A percentile compares a stretch with the other conserved stretches of the same genome.
phyloP scores from a whole-genome alignment of 2,329 filamentous ascomycete species.

The Cordyceps tenuipes region DNA sequence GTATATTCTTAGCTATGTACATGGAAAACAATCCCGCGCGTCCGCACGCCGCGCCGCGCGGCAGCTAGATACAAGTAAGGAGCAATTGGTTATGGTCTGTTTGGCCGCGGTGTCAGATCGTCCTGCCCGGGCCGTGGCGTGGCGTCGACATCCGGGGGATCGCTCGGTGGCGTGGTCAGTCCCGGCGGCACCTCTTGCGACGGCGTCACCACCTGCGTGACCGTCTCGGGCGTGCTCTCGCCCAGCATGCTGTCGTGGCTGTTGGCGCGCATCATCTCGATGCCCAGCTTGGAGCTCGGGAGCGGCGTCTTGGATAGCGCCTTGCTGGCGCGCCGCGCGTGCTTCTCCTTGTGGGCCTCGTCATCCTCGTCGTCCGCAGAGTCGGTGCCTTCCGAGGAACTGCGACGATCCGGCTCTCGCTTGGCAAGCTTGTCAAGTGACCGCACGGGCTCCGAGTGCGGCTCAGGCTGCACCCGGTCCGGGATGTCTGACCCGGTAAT shows the following conservation, averaged over 20 bases:
- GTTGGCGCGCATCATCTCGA: slow-evolving; percentile 97
- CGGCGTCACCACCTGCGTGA: slow-evolving; percentile 43
- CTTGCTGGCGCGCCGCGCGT: slow-evolving; percentile 39
- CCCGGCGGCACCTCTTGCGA: slow-evolving; percentile 32
- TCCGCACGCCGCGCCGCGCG: too few species aligned
- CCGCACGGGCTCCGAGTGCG: slow-evolving; percentile 51
- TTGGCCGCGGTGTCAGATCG: slow-evolving; percentile 33
- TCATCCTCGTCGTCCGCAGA: slow-evolving; percentile 95
- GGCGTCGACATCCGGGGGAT: slow-evolving; percentile 27
- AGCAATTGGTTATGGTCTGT: slow-evolving; percentile 9
- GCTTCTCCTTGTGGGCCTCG: slow-evolving; percentile 43
- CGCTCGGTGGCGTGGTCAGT: slow-evolving; percentile 15
- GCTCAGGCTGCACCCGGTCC: slow-evolving; percentile 48
- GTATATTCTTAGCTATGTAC: too few species aligned
- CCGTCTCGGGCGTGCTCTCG: slow-evolving; percentile 42
- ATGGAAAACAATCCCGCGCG: too few species aligned
- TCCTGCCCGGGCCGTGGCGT: slow-evolving; percentile 32
- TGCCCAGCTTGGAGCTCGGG: slow-evolving; percentile 80
- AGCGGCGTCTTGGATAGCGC: slow-evolving; percentile 42
- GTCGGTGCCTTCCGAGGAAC: slow-evolving; percentile 61
- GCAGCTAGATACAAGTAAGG: too few species aligned
- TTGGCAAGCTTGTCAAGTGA: slow-evolving; percentile 68
- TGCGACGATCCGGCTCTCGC: slow-evolving; percentile 28
- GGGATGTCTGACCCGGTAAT: slow-evolving; percentile 57
- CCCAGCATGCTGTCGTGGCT: slow-evolving; percentile 72